phyloP scores from a whole-genome alignment of 2,329 filamentous ascomycete genomes.

The Cordyceps fumosorosea region DNA sequence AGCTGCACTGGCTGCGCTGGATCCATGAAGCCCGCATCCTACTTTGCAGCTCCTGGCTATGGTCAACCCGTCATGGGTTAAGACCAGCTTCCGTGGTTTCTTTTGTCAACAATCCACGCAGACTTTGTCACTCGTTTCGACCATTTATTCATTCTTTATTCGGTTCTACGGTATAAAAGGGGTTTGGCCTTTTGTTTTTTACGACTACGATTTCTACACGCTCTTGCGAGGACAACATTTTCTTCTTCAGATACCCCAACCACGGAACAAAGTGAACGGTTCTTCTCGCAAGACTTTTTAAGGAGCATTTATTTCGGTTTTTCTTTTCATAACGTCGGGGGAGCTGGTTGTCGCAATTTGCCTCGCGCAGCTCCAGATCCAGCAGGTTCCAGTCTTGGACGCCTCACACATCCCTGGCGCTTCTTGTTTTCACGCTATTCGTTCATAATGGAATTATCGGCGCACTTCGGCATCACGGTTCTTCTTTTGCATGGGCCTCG shows the following conservation, averaged over 20 bases:
- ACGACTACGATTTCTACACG: constrained; percentile 27
- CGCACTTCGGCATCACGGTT: constrained; percentile 19
- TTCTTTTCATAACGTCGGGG: constrained; percentile 1
- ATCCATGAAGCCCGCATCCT: constrained; percentile 39
- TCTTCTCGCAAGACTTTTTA: constrained; percentile 12
- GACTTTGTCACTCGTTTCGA: constrained; percentile 18
- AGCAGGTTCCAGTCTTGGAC: background rate
- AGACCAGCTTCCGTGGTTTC: constrained; percentile 22
- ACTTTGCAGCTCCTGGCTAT: constrained; percentile 43
- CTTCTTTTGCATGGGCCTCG: constrained; percentile 18
- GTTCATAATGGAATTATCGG: constrained; percentile 30
- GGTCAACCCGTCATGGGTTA: constrained; percentile 51
- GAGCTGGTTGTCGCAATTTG: background rate
- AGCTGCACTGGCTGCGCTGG: constrained; percentile 41
- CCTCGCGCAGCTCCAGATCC: background rate
- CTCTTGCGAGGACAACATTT: constrained; percentile 26
- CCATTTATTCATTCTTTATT: constrained; percentile 11
- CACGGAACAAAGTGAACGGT: constrained; percentile 27
- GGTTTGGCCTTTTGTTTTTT: constrained; percentile 19
- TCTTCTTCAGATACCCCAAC: constrained; percentile 31
- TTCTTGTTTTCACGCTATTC: constrained; percentile 19
- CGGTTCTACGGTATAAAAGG: constrained; percentile 22
- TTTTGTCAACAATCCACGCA: constrained; percentile 13
- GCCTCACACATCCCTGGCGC: background rate
- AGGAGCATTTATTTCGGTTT: constrained; percentile 15